Evolutionary conservation across 2,329 filamentous ascomycete genomes (phyloP), one percentile per base, ranked within the genome.

Genomic region (Drechslerella coelobrocha): DNA sequence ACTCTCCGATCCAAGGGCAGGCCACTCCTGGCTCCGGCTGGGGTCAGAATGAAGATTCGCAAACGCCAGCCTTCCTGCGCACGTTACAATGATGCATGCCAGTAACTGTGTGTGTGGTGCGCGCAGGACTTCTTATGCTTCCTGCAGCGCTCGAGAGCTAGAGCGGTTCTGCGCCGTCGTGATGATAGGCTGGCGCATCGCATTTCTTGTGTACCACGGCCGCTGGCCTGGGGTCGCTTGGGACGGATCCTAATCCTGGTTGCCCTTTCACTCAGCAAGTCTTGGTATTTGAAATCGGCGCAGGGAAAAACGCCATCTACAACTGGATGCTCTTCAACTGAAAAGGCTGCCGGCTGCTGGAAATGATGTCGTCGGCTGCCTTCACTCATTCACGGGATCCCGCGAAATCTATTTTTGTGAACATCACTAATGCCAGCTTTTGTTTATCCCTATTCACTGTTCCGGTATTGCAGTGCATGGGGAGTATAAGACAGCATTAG

Each of bases 201-300:
- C 12, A 39, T n/a, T n/a, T 10, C 34, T n/a, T 14, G 12, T n/a
- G 34, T 39, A 39, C 34, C 34, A 39, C 34, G 17, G 34, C 34
- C 34, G 34, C 12, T 27, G 55, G 51, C 51, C 48, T 55, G 55
- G 63, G 63, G 63, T 68, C 63, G 63, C 63, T 68, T 68, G 51
- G 41, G 53, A 34, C 48, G 17, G 43, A 68, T 68, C 63, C 63
- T 68, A n/a, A 39, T 61, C 55, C 41, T 34, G 43, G 53, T 50
- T 34, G 29, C 12, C 29, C 12, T 39, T n/a, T n/a, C 12, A 10
- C 34, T 50, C 24, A 55, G 34, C 50, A 50, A 39, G 54, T 56
- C 53, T 59, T 68, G 63, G 63, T 51, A 68, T 61, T 68, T 61
- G 41, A 68, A 68, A 68, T 61, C 34, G 34, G n/a, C 2, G 5